Percentiles rank a stretch among this genome's conserved stretches.
Conservation (phyloP, 1,139 yeast genomes). For the Candida freyschussii region DNA sequence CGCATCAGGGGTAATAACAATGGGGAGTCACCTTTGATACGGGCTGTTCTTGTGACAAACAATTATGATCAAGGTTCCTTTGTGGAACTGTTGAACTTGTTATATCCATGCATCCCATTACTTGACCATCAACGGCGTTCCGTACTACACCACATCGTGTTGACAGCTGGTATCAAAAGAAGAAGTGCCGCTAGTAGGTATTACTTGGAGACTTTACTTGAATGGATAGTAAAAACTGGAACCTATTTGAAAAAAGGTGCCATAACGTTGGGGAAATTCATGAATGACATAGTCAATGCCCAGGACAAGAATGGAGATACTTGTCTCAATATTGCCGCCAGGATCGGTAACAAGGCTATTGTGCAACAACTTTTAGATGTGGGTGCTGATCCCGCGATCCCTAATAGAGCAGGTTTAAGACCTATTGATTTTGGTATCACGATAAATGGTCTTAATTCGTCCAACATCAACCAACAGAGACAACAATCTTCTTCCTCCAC, state of each 20-base stretch:
- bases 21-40: constrained; percentile 88
- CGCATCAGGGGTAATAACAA: constrained; percentile 69
- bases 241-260: constrained; percentile 35
- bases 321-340: constrained; percentile 83
- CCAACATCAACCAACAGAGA: constrained; percentile 1
- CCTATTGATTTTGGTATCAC: constrained; percentile 75
- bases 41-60: constrained; percentile 86
- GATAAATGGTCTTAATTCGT: constrained; percentile 18
- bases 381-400: constrained; percentile 75
- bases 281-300: constrained; percentile 63
- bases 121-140: constrained; percentile 78
- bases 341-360: constrained; percentile 77
- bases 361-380: constrained; percentile 77
- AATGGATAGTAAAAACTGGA: constrained; percentile 68
- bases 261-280: constrained; percentile 54
- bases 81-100: constrained; percentile 61
- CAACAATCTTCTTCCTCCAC: constrained; percentile 1
- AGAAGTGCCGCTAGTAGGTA: constrained; percentile 67
- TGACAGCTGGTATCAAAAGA: constrained; percentile 69
- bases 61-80: constrained; percentile 75
- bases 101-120: constrained; percentile 72
- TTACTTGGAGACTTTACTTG: constrained; percentile 71
- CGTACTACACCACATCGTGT: constrained; percentile 87
- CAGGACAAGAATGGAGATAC: constrained; percentile 88
- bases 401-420: constrained; percentile 80